phyloP scores from a whole-genome alignment of 768 basidiomycete genomes.

The Mycena albidolilacea region DNA sequence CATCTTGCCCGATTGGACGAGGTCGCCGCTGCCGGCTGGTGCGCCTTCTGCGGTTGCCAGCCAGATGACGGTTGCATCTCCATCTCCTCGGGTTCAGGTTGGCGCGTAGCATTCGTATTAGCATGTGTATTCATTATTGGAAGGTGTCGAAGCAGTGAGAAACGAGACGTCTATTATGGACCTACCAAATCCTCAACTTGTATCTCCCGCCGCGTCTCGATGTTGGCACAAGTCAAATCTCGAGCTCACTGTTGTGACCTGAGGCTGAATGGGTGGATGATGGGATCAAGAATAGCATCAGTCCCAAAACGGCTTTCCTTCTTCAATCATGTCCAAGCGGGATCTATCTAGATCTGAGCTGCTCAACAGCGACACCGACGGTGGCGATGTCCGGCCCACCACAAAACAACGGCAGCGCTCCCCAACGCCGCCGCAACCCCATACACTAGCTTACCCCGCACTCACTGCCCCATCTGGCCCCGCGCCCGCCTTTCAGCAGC shows the following conservation, averaged over 20 bases:
- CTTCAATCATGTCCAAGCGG: conserved; percentile 30
- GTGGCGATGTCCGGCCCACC: conserved; percentile 38
- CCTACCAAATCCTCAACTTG: no score
- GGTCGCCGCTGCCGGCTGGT: conserved; percentile 70
- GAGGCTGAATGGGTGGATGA: neutral
- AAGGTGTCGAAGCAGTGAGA: no score
- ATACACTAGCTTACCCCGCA: conserved; percentile 25
- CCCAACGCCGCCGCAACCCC: neutral
- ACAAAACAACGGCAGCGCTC: conserved; percentile 33
- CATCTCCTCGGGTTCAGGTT: conserved; percentile 41
- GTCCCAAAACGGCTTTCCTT: conserved; percentile 4
- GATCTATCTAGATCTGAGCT: conserved; percentile 10
- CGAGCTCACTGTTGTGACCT: no score
- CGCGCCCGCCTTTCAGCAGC: conserved; percentile 74
- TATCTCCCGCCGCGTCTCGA: no score
- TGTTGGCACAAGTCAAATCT: no score
- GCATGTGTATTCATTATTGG: conserved; percentile 10
- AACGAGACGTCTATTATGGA: no score
- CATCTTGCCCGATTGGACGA: conserved; percentile 88
- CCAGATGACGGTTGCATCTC: conserved; percentile 22
- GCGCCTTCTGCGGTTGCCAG: conserved; percentile 67
- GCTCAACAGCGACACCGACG: conserved; percentile 41
- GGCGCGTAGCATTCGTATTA: conserved; percentile 33
- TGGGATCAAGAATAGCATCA: conserved; percentile 40
- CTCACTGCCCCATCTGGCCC: conserved; percentile 5